These are phyloP conservation scores for Chlorophyllum brunneum DNA, from an alignment of 768 basidiomycete genomes.

Conservation along the genomic window DNA sequence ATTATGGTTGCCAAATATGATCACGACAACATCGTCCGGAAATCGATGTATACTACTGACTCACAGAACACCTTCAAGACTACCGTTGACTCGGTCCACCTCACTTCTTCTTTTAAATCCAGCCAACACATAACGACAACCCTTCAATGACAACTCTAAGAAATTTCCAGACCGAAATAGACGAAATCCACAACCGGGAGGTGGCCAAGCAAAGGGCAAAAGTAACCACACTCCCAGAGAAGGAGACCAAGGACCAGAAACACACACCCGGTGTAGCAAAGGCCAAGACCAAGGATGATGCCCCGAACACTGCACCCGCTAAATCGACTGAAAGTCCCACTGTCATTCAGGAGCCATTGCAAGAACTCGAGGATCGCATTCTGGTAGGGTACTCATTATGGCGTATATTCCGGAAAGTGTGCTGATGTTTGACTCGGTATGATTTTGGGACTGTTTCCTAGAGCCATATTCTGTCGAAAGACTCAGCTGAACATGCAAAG, in stretches of 20 bases:
- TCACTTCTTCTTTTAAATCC: not conserved
- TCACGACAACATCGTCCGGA: not conserved
- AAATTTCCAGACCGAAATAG: slow-evolving; percentile 72
- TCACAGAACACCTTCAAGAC: not conserved
- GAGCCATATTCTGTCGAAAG: slow-evolving; percentile 41
- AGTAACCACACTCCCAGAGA: slow-evolving; percentile 20
- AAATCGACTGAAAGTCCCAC: slow-evolving; percentile 1
- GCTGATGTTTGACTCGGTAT: not conserved
- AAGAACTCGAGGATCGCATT: slow-evolving; percentile 52
- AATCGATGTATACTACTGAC: not conserved
- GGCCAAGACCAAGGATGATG: slow-evolving; percentile 40
- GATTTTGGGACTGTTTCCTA: slow-evolving; percentile 20
- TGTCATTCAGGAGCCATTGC: slow-evolving; percentile 21
- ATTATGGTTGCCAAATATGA: not conserved
- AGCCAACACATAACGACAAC: not conserved
- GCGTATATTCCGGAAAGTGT: slow-evolving; percentile 8
- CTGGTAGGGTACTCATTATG: slow-evolving; percentile 32
- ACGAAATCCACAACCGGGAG: slow-evolving; percentile 70
- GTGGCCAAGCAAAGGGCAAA: slow-evolving; percentile 52
- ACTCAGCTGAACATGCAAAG: slow-evolving; percentile 39
- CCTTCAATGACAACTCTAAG: slow-evolving; percentile 48
- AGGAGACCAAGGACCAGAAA: slow-evolving; percentile 30
- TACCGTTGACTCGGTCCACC: slow-evolving; percentile 7
- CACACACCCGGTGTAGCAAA: slow-evolving; percentile 31
- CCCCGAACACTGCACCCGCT: slow-evolving; percentile 11